Evolutionary conservation across 768 basidiomycete genomes (phyloP), one percentile per base, ranked within the genome.

Genomic region (Leccinum variicolor): DNA sequence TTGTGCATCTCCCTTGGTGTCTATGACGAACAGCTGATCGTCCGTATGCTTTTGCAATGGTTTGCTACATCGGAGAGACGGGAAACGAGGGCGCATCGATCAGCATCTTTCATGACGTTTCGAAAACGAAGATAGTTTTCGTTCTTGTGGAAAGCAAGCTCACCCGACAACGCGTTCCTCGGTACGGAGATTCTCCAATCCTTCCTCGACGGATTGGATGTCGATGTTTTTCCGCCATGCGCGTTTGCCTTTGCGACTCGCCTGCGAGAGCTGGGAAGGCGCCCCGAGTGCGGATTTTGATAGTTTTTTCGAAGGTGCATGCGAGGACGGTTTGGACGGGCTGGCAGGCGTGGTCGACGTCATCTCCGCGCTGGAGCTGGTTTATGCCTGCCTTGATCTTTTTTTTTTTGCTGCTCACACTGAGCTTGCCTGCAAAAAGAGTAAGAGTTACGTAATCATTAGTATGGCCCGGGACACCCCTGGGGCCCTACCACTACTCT

Each of bases 161-260:
- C 66, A 93, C 92, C 93, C 93, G 60, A 81, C 82, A 5, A 86
- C 80, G 54, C 90, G 77, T 69, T 95, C 93, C 69, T 95, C 91
- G n/a, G 81, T 82, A 54, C 94, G 77, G 59, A 90, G 75, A 56
- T 77, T 81, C 71, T 95, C 94, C 61, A 95, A 66, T 3, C 84
- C 85, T 49, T 79, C 76, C 64, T 95, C 93, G 19, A 94, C 85
- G 51, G 85, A 85, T 25, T 84, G 82, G 51, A 96, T 81, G 69
- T 96, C 86, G 53, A 96, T 86, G 72, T 97, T 92, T 76, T 97
- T 96, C 69, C 94, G 75, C 94, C 94, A 96, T 49, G 94, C 85
- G 55, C 83, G 84, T 71, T 96, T 96, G n/a, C 93, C 92, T 71
- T 93, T 96, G 56, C 94, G 77, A 64, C 87, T 90, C 0, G 84